phyloP scores from a whole-genome alignment of 495 filamentous ascomycete genomes.

The Penicillium cosmopolitanum region DNA sequence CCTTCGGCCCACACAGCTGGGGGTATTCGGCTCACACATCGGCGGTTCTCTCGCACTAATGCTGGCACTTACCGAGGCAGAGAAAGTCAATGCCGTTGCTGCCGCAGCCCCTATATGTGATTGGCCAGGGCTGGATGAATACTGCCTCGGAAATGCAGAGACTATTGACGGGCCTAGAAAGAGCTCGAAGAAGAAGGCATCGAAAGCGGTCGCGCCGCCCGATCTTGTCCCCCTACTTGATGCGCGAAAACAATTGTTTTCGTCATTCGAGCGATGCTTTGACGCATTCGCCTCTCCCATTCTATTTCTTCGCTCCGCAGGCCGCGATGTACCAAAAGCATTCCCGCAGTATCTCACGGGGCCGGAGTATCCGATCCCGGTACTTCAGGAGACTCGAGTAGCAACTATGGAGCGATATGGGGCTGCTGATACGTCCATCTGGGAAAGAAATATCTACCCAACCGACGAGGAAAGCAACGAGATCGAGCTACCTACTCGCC shows the following conservation, averaged over 20 bases:
- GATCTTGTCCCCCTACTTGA: constrained; percentile 42
- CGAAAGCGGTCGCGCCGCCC: constrained; percentile 22
- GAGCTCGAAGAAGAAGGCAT: constrained; percentile 10
- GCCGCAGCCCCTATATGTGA: constrained; percentile 44
- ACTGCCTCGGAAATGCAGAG: constrained; percentile 26
- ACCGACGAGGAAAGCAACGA: constrained; percentile 11
- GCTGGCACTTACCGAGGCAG: constrained; percentile 62
- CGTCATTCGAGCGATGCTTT: constrained; percentile 52
- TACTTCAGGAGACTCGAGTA: constrained; percentile 19
- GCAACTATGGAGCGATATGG: not conserved
- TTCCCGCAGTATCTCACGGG: constrained; percentile 42
- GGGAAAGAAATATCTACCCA: constrained; percentile 15
- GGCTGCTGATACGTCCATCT: not conserved
- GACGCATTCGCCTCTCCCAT: constrained; percentile 64
- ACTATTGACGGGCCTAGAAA: constrained; percentile 9
- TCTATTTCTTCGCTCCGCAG: constrained; percentile 58
- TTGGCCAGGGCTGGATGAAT: constrained; percentile 45
- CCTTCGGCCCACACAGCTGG: constrained; percentile 39
- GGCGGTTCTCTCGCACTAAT: constrained; percentile 61
- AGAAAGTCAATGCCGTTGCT: constrained; percentile 39
- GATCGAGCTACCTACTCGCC: constrained; percentile 23
- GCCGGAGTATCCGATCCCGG: constrained; percentile 40
- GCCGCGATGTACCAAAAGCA: constrained; percentile 38
- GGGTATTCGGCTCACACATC: constrained; percentile 56
- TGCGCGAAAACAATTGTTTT: constrained; percentile 49